Base-by-base conservation (phyloP, 208 protist species). In the Angomonas deanei region DNA sequence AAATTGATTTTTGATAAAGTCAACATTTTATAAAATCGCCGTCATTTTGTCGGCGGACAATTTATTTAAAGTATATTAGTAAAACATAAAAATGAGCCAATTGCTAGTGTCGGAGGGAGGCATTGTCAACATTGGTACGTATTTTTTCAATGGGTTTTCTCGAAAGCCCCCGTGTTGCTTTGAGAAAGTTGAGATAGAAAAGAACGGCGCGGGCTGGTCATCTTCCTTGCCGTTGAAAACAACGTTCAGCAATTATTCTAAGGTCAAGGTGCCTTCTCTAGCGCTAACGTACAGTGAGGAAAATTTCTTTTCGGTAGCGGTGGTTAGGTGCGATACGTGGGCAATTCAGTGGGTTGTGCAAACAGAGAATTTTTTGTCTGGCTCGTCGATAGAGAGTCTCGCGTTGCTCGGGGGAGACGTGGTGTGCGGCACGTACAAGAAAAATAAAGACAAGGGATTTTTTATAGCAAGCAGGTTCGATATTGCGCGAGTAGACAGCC, bases 241-340 rank as follows among this genome's bases (percentile, higher is more conserved):
- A n/a, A n/a, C n/a, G n/a, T n/a, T n/a, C n/a, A n/a, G n/a, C n/a
- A n/a, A n/a, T n/a, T n/a, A n/a, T n/a, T n/a, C n/a, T n/a, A n/a
- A n/a, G n/a, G n/a, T n/a, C n/a, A n/a, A n/a, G n/a, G n/a, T n/a
- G 36, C 15, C 36, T 42, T 42, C 36, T 15, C 11, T 42, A 8
- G 36, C 36, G 15, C 11, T 42, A n/a, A n/a, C 36, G 11, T 42
- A n/a, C 15, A 15, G 15, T 15, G 36, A 8, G 36, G 23, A 53
- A 21, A 49, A 58, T 21, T 80, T 83, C 54, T 83, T 93, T 68
- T 66, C 79, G 0, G 65, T 75, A 15, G 72, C 66, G 21, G 50
- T 93, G 17, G 64, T 91, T 19, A 83, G 87, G n/a, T 89, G 84
- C 47, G 87, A 93, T 60, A 93, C 87, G 5, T 91, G 87, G 83